A percentile compares a stretch with the other conserved stretches of the same genome.
phyloP scores from a whole-genome alignment of 2,329 filamentous ascomycete species.

The Daldinia sp. region DNA sequence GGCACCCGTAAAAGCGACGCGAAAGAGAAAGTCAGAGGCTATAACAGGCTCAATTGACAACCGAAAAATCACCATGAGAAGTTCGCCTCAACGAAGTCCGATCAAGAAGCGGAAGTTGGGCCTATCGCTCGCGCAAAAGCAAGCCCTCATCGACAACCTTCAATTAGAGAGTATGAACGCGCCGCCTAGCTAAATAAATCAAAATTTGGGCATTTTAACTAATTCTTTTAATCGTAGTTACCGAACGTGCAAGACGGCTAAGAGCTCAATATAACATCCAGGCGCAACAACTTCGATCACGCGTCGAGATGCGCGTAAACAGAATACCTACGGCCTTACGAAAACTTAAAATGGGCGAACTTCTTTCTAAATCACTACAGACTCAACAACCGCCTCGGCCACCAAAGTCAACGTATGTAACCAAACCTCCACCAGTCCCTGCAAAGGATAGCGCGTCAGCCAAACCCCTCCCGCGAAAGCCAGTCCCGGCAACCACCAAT shows the following conservation, averaged over 20 bases:
- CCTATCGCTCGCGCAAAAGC: slow-evolving; percentile 80
- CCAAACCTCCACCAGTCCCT: slow-evolving; percentile 61
- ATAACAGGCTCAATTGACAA: slow-evolving; percentile 47
- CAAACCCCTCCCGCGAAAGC: slow-evolving; percentile 54
- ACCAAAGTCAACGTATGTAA: slow-evolving; percentile 45
- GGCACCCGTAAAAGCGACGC: slow-evolving; percentile 44
- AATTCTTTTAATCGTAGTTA: slow-evolving; percentile 46
- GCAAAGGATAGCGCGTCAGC: slow-evolving; percentile 61
- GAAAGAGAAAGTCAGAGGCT: slow-evolving; percentile 60
- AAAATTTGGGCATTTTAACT: slow-evolving; percentile 16
- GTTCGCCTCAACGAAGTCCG: slow-evolving; percentile 66
- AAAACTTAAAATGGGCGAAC: slow-evolving; percentile 83
- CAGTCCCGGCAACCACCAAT: slow-evolving; percentile 48
- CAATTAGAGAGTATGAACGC: slow-evolving; percentile 81
- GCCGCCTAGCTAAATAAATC: not conserved
- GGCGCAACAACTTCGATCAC: slow-evolving; percentile 83
- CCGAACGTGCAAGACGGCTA: slow-evolving; percentile 74
- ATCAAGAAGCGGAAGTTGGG: slow-evolving; percentile 71
- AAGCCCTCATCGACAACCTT: slow-evolving; percentile 87
- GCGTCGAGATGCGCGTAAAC: slow-evolving; percentile 93
- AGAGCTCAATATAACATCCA: slow-evolving; percentile 90
- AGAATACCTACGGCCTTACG: slow-evolving; percentile 85
- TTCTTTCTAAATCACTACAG: slow-evolving; percentile 68
- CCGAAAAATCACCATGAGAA: slow-evolving; percentile 51
- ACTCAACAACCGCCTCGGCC: slow-evolving; percentile 55